Conservation (phyloP, 2,329 filamentous ascomycete genomes). For the Colletotrichum brevisporum region DNA sequence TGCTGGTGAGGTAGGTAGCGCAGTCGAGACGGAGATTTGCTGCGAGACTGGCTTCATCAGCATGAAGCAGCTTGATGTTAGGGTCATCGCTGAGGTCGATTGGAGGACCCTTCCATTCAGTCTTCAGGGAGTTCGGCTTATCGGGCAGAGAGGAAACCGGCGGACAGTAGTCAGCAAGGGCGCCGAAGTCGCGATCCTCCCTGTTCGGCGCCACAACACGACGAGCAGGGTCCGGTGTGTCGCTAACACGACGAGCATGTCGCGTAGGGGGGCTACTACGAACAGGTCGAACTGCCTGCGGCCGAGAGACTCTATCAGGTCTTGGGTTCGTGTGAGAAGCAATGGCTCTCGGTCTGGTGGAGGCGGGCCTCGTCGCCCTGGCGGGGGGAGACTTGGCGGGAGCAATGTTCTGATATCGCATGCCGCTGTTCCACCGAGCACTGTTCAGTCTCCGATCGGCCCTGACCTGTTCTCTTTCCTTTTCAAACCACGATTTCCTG, state of each 20-base stretch:
- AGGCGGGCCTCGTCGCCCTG: constrained; percentile 42
- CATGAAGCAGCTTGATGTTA: constrained; percentile 78
- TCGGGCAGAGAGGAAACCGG: constrained; percentile 75
- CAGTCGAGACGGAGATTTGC: constrained; percentile 86
- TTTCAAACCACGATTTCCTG: constrained; percentile 62
- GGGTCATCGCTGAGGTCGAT: constrained; percentile 83
- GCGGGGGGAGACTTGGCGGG: constrained; percentile 56
- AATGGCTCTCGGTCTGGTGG: constrained; percentile 14
- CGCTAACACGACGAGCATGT: constrained; percentile 55
- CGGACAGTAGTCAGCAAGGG: constrained; percentile 81
- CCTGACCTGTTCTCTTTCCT: constrained; percentile 65
- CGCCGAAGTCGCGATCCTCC: constrained; percentile 85
- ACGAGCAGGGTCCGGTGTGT: constrained; percentile 65
- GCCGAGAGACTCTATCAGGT: constrained; percentile 53
- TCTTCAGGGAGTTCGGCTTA: constrained; percentile 80
- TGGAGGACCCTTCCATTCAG: constrained; percentile 87
- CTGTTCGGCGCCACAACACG: constrained; percentile 75
- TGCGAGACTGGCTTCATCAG: constrained; percentile 83
- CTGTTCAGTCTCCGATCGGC: constrained; percentile 59
- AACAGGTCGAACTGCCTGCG: constrained; percentile 53
- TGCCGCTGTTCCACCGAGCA: constrained; percentile 48
- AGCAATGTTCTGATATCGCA: constrained; percentile 56
- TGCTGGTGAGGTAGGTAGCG: constrained; percentile 91
- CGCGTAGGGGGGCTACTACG: constrained; percentile 47
- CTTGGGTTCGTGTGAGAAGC: constrained; percentile 45